These are phyloP conservation scores for Phaeosphaeriaceae sp. DNA, from an alignment of 2,329 filamentous ascomycete genomes.

Conservation along the genomic window DNA sequence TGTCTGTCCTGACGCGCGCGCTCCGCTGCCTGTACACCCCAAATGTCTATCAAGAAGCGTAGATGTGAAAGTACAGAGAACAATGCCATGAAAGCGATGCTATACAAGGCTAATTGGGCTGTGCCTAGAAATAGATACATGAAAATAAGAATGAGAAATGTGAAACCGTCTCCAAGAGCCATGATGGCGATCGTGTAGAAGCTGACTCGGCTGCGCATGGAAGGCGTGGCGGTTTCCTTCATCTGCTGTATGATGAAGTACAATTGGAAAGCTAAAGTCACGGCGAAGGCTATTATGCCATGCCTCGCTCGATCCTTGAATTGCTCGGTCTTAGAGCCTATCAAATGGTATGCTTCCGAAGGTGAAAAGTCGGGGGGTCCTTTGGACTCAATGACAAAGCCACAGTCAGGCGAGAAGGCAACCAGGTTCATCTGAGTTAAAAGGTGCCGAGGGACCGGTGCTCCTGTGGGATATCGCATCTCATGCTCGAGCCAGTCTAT, in stretches of 20 bases:
- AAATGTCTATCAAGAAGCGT: slow-evolving; percentile 71
- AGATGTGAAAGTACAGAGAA: slow-evolving; percentile 68
- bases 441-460: slow-evolving; percentile 59
- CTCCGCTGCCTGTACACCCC: slow-evolving; percentile 65
- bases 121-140: slow-evolving; percentile 59
- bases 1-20: slow-evolving; percentile 53
- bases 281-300: slow-evolving; percentile 60
- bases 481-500: slow-evolving; percentile 64
- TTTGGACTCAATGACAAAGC: slow-evolving; percentile 68
- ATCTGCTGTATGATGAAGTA: slow-evolving; percentile 66
- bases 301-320: slow-evolving; percentile 59
- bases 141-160: slow-evolving; percentile 61
- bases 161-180: slow-evolving; percentile 66
- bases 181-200: slow-evolving; percentile 69
- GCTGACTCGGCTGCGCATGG: slow-evolving; percentile 67
- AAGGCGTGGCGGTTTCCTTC: slow-evolving; percentile 69
- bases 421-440: slow-evolving; percentile 64
- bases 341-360: slow-evolving; percentile 59
- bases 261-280: slow-evolving; percentile 60
- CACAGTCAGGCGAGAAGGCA: slow-evolving; percentile 70
- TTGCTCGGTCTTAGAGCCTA: slow-evolving; percentile 64
- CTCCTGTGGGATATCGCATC: slow-evolving; percentile 64
- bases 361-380: slow-evolving; percentile 62
- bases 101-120: slow-evolving; percentile 62
- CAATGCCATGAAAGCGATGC: slow-evolving; percentile 64